A percentile compares a stretch with the other conserved stretches of the same genome.
Conservation (phyloP, 2,329 filamentous ascomycete species). For the Epichloe gansuensis region DNA sequence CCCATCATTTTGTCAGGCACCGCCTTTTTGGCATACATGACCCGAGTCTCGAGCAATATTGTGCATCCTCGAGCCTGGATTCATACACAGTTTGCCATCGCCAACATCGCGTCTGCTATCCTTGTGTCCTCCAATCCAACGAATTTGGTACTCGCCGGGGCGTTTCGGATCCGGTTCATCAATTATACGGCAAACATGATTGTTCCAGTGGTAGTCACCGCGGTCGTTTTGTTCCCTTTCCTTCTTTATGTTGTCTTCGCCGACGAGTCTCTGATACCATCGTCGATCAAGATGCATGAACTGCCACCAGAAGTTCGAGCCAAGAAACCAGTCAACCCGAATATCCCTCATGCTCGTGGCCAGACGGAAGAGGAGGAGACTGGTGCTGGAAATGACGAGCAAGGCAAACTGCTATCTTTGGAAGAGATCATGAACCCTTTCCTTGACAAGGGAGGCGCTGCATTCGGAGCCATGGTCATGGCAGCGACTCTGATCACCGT, state of each 20-base stretch:
- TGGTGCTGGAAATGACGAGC: conserved; percentile 30
- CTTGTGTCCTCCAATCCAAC: conserved; percentile 70
- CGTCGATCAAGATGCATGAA: conserved; percentile 55
- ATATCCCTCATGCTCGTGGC: conserved; percentile 54
- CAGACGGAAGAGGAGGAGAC: conserved; percentile 39
- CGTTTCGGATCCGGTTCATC: conserved; percentile 60
- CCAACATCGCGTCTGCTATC: conserved; percentile 64
- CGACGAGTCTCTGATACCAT: conserved; percentile 50
- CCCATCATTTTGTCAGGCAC: conserved; percentile 65
- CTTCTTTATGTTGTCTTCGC: conserved; percentile 58
- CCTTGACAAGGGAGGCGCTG: conserved; percentile 53
- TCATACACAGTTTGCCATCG: conserved; percentile 56
- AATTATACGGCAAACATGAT: conserved; percentile 69
- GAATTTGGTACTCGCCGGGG: conserved; percentile 61
- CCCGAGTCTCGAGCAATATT: conserved; percentile 61
- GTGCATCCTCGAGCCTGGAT: conserved; percentile 62
- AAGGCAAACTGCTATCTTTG: conserved; percentile 45
- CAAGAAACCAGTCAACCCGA: conserved; percentile 55
- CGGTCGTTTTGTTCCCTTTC: conserved; percentile 56
- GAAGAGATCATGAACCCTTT: conserved; percentile 69
- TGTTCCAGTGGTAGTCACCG: conserved; percentile 57
- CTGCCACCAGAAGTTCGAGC: conserved; percentile 44
- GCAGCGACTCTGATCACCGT: conserved; percentile 53
- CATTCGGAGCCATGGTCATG: conserved; percentile 55
- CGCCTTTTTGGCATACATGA: conserved; percentile 67